Evolutionary conservation across 495 filamentous ascomycete genomes (phyloP).

Genomic region (Aspergillus leporis): DNA sequence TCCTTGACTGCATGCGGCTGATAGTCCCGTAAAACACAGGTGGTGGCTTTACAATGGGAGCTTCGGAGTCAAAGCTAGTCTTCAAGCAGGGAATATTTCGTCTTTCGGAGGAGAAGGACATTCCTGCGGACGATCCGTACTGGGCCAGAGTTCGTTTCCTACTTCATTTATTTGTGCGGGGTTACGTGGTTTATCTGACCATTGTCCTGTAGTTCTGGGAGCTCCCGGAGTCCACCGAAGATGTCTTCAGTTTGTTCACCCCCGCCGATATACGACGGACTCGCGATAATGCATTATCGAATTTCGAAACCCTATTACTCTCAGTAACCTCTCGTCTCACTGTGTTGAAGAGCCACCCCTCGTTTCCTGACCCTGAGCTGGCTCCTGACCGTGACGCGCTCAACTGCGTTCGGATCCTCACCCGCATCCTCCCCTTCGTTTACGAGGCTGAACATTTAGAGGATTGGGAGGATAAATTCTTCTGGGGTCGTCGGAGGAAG

Average conservation of each 20-base stretch:
- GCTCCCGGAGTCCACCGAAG: constrained; percentile 91
- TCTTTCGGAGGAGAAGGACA: constrained; percentile 85
- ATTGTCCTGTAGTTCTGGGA: constrained; percentile 79
- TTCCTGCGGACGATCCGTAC: constrained; percentile 85
- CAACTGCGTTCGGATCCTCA: constrained; percentile 92
- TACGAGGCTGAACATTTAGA: constrained; percentile 89
- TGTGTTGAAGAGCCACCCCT: constrained; percentile 79
- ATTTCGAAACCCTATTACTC: constrained; percentile 87
- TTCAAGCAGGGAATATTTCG: constrained; percentile 99
- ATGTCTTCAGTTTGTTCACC: constrained; percentile 96
- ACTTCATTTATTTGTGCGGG: neutral
- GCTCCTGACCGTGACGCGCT: constrained; percentile 89
- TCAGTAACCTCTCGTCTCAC: constrained; percentile 80
- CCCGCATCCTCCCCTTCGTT: constrained; percentile 86
- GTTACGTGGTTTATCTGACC: constrained; percentile 16
- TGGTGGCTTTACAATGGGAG: constrained; percentile 69
- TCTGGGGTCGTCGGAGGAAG: constrained; percentile 79
- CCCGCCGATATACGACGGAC: constrained; percentile 90
- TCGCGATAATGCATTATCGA: constrained; percentile 80
- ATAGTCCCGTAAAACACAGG: constrained; percentile 20
- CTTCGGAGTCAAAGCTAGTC: constrained; percentile 97
- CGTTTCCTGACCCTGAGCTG: constrained; percentile 83
- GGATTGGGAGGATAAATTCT: constrained; percentile 88
- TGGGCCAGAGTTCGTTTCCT: constrained; percentile 74
- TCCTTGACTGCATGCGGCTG: constrained; percentile 31